Conservation (phyloP, 2,329 filamentous ascomycete species). For the Anthostomella pinea region DNA sequence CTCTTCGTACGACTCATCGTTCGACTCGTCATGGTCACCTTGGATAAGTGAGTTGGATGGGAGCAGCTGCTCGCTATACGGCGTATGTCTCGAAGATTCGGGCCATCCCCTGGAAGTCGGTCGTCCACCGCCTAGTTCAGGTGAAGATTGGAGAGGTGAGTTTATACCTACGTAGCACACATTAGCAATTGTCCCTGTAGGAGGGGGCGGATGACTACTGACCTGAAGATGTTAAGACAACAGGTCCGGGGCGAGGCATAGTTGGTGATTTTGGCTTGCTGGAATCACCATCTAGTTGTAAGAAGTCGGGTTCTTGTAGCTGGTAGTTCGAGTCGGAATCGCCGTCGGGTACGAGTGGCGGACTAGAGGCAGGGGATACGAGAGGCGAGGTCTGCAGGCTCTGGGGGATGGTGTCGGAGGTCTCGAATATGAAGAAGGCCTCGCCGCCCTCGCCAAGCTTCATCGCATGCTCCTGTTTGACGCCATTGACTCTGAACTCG, state of each 20-base stretch:
- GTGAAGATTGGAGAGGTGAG: slow-evolving; percentile 53
- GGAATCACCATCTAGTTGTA: slow-evolving; percentile 58
- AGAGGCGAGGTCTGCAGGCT: slow-evolving; percentile 92
- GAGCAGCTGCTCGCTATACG: slow-evolving; percentile 55
- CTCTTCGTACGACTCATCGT: slow-evolving; percentile 36
- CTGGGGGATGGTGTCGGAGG: slow-evolving; percentile 85
- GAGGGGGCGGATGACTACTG: slow-evolving; percentile 3
- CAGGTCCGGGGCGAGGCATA: slow-evolving; percentile 42
- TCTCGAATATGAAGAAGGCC: slow-evolving; percentile 98
- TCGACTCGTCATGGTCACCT: slow-evolving; percentile 30
- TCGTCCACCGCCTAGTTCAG: slow-evolving; percentile 45
- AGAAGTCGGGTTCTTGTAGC: slow-evolving; percentile 65
- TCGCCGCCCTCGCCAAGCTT: slow-evolving; percentile 96
- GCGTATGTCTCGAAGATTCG: slow-evolving; percentile 37
- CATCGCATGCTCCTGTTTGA: slow-evolving; percentile 93
- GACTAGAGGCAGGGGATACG: slow-evolving; percentile 85
- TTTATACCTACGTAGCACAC: slow-evolving; percentile 37
- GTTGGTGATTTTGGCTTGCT: slow-evolving; percentile 38
- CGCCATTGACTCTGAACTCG: slow-evolving; percentile 91
- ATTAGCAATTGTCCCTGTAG: slow-evolving; percentile 5
- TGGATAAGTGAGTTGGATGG: slow-evolving; percentile 42
- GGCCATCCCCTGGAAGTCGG: slow-evolving; percentile 53
- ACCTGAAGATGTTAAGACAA: slow-evolving; percentile 36
- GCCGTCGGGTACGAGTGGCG: slow-evolving; percentile 58
- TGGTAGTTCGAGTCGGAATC: slow-evolving; percentile 31